Conservation (phyloP, 257 asterid species). For the Solanum chaucha region DNA sequence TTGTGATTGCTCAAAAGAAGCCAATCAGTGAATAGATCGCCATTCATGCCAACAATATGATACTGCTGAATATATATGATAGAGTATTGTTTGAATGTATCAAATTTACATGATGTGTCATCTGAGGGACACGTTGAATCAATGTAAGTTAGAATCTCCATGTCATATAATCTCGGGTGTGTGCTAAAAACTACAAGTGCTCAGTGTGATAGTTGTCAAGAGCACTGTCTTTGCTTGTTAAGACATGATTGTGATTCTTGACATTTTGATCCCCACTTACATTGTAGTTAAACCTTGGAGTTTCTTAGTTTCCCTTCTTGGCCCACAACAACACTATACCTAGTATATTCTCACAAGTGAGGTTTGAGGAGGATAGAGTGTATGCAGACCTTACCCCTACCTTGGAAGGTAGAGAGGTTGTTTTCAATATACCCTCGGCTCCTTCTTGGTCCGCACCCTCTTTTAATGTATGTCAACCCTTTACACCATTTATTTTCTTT, state of each 20-base stretch:
- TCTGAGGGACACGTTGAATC: background rate
- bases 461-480: no score
- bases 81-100: background rate
- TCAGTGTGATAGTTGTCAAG: background rate
- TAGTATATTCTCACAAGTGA: background rate
- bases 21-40: background rate
- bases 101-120: background rate
- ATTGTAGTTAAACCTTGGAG: background rate
- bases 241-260: background rate
- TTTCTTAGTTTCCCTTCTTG: background rate
- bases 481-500: background rate
- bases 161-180: background rate
- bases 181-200: background rate
- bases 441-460: no score
- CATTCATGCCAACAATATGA: background rate
- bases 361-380: no score
- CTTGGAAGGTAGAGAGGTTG: background rate
- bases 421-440: no score
- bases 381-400: background rate
- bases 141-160: background rate
- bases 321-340: background rate
- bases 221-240: background rate
- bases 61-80: background rate
- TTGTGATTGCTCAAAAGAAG: background rate
- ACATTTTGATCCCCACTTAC: background rate